Evolutionary conservation across 1,284 basidiomycete species (phyloP), one percentile per base, ranked within the genome.

Genomic region (Ceratobasidium sp.): DNA sequence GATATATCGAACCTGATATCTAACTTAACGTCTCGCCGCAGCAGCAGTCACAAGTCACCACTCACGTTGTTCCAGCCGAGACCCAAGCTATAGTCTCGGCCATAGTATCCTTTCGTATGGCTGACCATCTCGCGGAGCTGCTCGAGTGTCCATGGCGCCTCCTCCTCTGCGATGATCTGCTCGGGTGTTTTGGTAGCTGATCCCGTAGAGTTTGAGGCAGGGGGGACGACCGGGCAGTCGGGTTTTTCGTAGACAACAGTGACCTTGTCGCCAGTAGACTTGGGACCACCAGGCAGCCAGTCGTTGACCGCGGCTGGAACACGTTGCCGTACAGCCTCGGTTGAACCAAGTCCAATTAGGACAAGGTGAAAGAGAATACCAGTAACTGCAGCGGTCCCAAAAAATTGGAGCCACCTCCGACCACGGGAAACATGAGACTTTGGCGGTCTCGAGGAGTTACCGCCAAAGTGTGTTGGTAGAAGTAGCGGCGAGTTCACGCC

Each of bases 1-100:
- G 56, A 81, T 80, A 74, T 81, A 80, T 48, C 81, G 77, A 50
- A 80, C 78, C 79, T 80, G 46, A 57, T 15, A 26, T 33, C 12
- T 57, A 38, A n/a, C n/a, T 76, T 7, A 76, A 64, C 74, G 12
- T 9, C 64, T 46, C 2, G 48, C 6, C 28, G 54, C 38, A 57
- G n/a, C 70, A 40, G 38, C 38, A 38, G 61, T 64, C 28, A n/a
- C 26, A n/a, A 26, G 57, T 44, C 26, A 5, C 28, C 38, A 80
- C 80, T 78, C 59, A 80, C 80, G 54, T 80, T 82, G 62, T 82
- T 82, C 80, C 80, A 80, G 15, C 80, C 80, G 23, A 80, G 71
- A 52, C 80, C 80, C 64, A 82, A 79, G 33, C 80, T 80, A 50
- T 80, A 82, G 69, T 82, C 81, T 20, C 81, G 78, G 15, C 76